Evolutionary conservation across 768 basidiomycete species (phyloP), one percentile per base, ranked within the genome.

Genomic region (Boletus fagicola): DNA sequence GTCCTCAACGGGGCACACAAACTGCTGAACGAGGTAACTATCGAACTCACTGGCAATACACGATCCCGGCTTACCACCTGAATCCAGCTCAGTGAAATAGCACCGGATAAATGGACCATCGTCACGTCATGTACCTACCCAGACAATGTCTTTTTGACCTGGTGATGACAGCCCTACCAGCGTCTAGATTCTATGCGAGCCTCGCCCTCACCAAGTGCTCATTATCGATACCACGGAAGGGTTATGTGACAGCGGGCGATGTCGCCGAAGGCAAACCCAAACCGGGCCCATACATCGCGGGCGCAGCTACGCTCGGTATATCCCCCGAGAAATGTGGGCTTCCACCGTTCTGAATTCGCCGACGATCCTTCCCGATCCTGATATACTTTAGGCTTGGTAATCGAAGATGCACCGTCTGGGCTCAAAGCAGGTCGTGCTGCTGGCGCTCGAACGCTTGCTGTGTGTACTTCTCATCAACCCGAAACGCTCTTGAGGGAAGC

Each of bases 341-440:
- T 39, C 26, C 16, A 18, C 12, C 20, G 31, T 24, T 24, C 35
- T 36, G 12, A 13, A 43, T 50, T 36, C 15, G 22, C 35, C 5
- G 12, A 16, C 16, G 11, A 44, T 11, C 13, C 24, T 38, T 39
- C 28, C 50, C 56, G 35, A 58, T 43, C 26, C 40, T 39, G 24
- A 47, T 48, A 24, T 48, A 31, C 15, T 36, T n/a, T 48, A 92
- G 90, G 89, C 65, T 77, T 96, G 57, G 94, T 96, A 9, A 79
- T 97, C 4, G 93, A 95, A 65, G 94, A 97, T 65, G 93, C 94
- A 2, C 88, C 92, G 5, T 87, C 90, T 15, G 94, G 94, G 3
- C 74, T 94, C 61, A 77, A 76, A 58, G 80, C 90, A 16, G 92
- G 92, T 22, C 81, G 80, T 47, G 85, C 88, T 8, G 88, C 92